Evolutionary conservation across 331 rosid species (phyloP), one percentile per base, ranked within the genome.

Genomic region (Prunus yedoensis): DNA sequence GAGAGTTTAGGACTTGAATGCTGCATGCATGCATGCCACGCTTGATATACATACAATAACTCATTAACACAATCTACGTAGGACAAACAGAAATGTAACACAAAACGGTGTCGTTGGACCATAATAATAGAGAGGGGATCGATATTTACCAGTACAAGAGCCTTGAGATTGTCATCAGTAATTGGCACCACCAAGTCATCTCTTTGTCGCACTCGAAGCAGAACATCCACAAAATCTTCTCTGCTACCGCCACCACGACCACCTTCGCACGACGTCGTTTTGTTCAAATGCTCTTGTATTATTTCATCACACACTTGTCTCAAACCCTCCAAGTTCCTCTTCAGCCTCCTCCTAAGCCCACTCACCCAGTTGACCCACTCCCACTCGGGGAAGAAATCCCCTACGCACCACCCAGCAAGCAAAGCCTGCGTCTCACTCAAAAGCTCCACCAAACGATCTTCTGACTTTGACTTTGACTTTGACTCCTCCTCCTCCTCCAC

Each of bases 191-290:
- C 81, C 52, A 79, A 67, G 62, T 83, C 83, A 3, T 53, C 63
- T 7, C 76, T 64, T 27, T 54, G 68, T 21, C 76, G 82, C 3
- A 76, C 82, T 4, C 76, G 69, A 60, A 79, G 71, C 59, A 84
- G 64, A 28, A 84, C 87, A 8, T 80, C 82, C 0, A 84, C 85
- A 15, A 84, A 74, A n/a, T 84, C 87, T 18, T 80, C 82, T 47
- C 51, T 63, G 3, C 69, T 25, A 21, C 11, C 38, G 1, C 10
- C 58, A 14, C 41, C 41, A 5, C 35, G 4, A 15, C 43, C 4
- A 25, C 46, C 16, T 2, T 47, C 76, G 18, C 2, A 5, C 27
- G 38, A 3, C 32, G 50, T 45, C 32, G 23, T 41, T 17, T 63
- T 57, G 8, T 38, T 32, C 9, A 47, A 27, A 57, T 79, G 87